Evolutionary conservation across 495 filamentous ascomycete species (phyloP).

Genomic region (Echria macrotheca): DNA sequence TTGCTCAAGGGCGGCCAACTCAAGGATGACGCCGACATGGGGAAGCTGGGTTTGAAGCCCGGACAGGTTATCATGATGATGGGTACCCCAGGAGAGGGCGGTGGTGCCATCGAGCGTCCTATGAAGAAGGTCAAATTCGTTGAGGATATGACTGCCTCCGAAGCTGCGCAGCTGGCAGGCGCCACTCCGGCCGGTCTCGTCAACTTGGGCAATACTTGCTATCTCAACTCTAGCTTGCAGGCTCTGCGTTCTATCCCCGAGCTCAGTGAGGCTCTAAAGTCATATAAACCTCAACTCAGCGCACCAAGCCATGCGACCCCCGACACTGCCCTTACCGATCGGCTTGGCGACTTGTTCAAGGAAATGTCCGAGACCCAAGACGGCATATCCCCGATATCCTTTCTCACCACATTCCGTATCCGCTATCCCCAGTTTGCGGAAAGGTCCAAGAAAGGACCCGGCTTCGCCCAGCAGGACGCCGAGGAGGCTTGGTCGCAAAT

Average conservation of each 20-base stretch:
- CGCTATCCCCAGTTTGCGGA: slow-evolving; percentile 94
- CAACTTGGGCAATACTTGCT: slow-evolving; percentile 96
- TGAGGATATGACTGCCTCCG: slow-evolving; percentile 97
- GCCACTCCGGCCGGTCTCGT: slow-evolving; percentile 84
- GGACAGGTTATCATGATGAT: slow-evolving; percentile 94
- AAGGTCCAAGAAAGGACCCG: slow-evolving; percentile 68
- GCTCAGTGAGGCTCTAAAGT: slow-evolving; percentile 70
- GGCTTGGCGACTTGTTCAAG: slow-evolving; percentile 83
- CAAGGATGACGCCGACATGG: slow-evolving; percentile 89
- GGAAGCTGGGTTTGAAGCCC: slow-evolving; percentile 75
- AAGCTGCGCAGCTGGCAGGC: slow-evolving; percentile 73
- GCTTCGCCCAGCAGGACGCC: slow-evolving; percentile 93
- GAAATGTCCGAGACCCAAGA: slow-evolving; percentile 90
- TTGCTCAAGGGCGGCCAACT: slow-evolving; percentile 88
- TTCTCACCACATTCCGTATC: slow-evolving; percentile 73
- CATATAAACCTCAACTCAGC: slow-evolving; percentile 50
- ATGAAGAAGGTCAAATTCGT: slow-evolving; percentile 81
- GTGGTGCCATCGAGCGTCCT: slow-evolving; percentile 60
- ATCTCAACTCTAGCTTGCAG: slow-evolving; percentile 94
- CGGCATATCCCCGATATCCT: slow-evolving; percentile 78
- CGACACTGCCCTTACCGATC: slow-evolving; percentile 68
- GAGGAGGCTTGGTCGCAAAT: slow-evolving; percentile 99
- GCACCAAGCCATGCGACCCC: slow-evolving; percentile 14
- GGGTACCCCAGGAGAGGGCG: slow-evolving; percentile 71
- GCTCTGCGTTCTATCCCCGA: slow-evolving; percentile 84